These are phyloP conservation scores for Rhodocollybia butyracea DNA, from an alignment of 768 basidiomycete species.

Conservation along the genomic window DNA sequence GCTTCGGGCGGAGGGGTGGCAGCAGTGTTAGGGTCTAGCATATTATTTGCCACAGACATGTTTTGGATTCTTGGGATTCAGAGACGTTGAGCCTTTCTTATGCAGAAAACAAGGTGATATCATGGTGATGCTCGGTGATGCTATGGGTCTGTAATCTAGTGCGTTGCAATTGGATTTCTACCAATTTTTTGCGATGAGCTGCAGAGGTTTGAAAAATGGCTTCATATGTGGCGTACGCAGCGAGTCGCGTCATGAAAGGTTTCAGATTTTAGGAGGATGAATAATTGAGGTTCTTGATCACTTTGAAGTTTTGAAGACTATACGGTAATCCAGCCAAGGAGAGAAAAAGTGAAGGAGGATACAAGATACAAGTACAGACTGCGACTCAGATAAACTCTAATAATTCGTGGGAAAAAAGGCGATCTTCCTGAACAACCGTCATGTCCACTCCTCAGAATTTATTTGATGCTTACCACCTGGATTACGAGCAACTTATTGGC, in stretches of 20 bases:
- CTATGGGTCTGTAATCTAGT: neutral
- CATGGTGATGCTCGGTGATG: slow-evolving; percentile 5
- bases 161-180: too few species aligned
- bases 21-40: neutral
- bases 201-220: neutral
- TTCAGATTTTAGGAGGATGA: too few species aligned
- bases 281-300: too few species aligned
- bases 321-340: too few species aligned
- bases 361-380: too few species aligned
- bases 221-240: too few species aligned
- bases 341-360: too few species aligned
- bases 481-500: slow-evolving; percentile 70
- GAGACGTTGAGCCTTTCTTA: too few species aligned
- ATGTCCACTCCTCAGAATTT: slow-evolving; percentile 57
- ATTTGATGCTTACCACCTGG: slow-evolving; percentile 81
- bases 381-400: too few species aligned
- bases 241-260: too few species aligned
- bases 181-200: neutral
- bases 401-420: neutral
- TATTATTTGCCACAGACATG: slow-evolving; percentile 1
- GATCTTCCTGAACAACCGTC: neutral
- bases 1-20: slow-evolving; percentile 3
- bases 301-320: too few species aligned
- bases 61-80: too few species aligned
- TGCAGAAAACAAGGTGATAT: neutral